These are phyloP conservation scores for Pseudoscleropodium purum DNA, from an alignment of 225 moss, liverwort and hornwort species.

Conservation along the genomic window DNA sequence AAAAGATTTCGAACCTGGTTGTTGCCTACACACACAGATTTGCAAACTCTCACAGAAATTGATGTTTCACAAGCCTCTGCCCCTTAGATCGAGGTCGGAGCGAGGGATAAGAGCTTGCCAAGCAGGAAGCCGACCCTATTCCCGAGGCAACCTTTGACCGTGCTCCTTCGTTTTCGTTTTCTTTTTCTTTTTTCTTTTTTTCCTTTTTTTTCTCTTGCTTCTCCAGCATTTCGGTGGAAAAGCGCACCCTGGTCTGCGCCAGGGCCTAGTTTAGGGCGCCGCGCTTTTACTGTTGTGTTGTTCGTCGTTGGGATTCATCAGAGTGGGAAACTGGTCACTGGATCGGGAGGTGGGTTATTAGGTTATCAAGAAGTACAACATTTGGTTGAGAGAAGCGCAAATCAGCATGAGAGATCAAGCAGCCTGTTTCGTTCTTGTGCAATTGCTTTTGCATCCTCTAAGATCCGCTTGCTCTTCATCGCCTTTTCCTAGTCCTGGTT, in stretches of 20 bases:
- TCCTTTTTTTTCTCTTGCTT: no score
- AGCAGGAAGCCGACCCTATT: conserved; percentile 1
- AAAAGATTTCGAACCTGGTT: neutral
- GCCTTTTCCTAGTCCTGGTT: neutral
- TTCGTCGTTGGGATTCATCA: neutral
- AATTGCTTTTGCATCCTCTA: neutral
- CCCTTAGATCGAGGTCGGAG: neutral
- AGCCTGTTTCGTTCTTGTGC: neutral
- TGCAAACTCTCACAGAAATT: neutral
- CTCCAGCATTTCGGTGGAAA: neutral
- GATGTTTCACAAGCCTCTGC: neutral
- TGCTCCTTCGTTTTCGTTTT: neutral
- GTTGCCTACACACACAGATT: neutral
- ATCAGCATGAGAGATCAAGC: neutral
- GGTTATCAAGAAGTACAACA: neutral
- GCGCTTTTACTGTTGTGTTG: neutral
- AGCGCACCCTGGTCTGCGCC: neutral
- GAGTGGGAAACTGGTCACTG: neutral
- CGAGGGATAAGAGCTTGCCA: neutral
- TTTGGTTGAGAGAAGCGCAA: neutral
- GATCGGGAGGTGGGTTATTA: neutral
- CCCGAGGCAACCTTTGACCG: conserved; percentile 1
- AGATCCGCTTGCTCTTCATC: neutral
- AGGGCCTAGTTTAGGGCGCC: neutral
- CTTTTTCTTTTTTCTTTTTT: no score